Percentiles rank a stretch among this genome's conserved stretches.
Conservation (phyloP, 148 eudicot species). For the Mesembryanthemum crystallinum region DNA sequence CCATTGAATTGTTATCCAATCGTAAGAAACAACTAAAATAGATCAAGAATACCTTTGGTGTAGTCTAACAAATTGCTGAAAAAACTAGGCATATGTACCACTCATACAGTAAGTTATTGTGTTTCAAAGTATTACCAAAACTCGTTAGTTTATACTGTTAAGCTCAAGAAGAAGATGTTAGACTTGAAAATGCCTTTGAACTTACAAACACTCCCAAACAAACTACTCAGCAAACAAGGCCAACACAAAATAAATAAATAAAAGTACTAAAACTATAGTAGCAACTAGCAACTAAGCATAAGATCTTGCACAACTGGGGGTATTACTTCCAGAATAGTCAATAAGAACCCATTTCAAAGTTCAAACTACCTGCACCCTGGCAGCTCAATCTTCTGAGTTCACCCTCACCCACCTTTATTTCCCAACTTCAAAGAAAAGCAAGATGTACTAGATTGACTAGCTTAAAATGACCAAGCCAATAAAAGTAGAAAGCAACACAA, state of each 20-base stretch:
- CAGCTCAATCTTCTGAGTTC: conserved; percentile 17
- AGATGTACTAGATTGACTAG: conserved; percentile 27
- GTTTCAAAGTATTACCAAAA: no score
- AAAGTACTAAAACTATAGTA: background rate
- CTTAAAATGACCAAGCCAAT: conserved; percentile 8
- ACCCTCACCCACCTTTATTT: conserved; percentile 15
- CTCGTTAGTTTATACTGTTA: background rate
- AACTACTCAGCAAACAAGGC: conserved; percentile 2
- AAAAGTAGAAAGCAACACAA: conserved; percentile 24
- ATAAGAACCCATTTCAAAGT: conserved; percentile 13
- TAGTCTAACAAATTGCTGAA: no score
- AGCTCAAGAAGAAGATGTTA: background rate
- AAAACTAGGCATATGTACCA: no score
- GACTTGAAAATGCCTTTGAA: background rate
- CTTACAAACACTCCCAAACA: background rate
- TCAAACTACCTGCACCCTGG: background rate
- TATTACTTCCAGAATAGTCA: background rate
- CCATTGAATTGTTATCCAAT: no score
- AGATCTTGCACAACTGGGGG: background rate
- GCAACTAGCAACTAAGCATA: background rate
- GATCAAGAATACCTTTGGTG: no score
- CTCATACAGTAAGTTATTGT: no score
- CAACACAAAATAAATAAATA: background rate
- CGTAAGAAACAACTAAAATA: no score
- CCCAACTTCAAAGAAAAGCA: conserved; percentile 7